Evolutionary conservation across 2,329 filamentous ascomycete species (phyloP).

Genomic region (Cladosporium sp.): DNA sequence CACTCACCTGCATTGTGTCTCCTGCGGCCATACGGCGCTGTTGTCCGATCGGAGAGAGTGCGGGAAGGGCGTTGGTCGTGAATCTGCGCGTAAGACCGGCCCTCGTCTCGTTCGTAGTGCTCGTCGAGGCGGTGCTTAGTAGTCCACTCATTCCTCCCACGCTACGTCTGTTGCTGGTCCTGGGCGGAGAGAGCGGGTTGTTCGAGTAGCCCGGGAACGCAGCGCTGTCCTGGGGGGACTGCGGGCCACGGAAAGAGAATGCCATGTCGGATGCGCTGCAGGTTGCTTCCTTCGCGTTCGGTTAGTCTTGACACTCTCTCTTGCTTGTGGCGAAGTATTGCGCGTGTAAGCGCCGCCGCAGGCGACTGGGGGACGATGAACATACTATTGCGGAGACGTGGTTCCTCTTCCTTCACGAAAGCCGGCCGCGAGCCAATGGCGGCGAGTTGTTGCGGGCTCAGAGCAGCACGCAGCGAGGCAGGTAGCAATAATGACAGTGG

Average conservation of each 20-base stretch:
- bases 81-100: conserved; percentile 84
- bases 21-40: conserved; percentile 56
- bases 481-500: conserved; percentile 18
- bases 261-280: conserved; percentile 54
- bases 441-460: conserved; percentile 6
- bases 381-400: conserved; percentile 18
- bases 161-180: conserved; percentile 35
- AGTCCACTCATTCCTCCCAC: conserved; percentile 29
- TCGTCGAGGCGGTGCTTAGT: conserved; percentile 7
- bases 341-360: conserved; percentile 4
- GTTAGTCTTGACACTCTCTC: neutral
- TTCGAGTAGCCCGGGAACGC: conserved; percentile 62
- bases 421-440: conserved; percentile 15
- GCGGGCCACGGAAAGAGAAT: conserved; percentile 65
- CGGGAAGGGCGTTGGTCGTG: conserved; percentile 83
- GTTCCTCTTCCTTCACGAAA: conserved; percentile 13
- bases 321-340: neutral
- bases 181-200: conserved; percentile 52
- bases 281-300: neutral
- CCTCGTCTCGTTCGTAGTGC: conserved; percentile 63
- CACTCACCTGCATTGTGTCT: conserved; percentile 38
- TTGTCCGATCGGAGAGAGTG: conserved; percentile 61
- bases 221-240: conserved; percentile 74
- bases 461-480: neutral
- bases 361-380: neutral